Evolutionary conservation across 148 eudicot species (phyloP), one percentile per base, ranked within the genome.

Genomic region (Vaccinium macrocarpon): DNA sequence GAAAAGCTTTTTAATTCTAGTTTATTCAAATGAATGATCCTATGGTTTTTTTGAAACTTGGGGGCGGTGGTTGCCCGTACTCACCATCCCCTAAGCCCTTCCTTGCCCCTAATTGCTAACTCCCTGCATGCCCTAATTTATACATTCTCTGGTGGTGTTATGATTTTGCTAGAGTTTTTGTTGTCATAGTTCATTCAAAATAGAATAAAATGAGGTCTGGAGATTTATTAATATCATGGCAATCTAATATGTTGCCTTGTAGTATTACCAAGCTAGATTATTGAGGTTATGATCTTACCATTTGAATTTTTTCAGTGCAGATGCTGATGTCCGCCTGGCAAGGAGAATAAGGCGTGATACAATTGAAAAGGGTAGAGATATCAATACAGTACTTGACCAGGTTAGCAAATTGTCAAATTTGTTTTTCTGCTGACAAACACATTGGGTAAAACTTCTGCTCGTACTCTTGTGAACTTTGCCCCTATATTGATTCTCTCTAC

Each of bases 321-420:
- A 95, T 92, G 93, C 98, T 91, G 98, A 95, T 91, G 95, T 95
- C 52, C 92, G 98, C 84, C 87, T 95, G 82, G 98, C 98, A 72
- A 93, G 98, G 90, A 92, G 98, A 90, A 92, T 95, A 89, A 91
- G 94, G 79, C 95, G 98, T 70, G 98, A 95, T 87, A 95, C 95
- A 53, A 93, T 77, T 80, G 94, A 95, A 82, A 95, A 93, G 91
- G 86, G 89, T 79, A 94, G 98, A 89, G 94, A 94, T 84, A 95
- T 93, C 78, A 91, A 89, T 29, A 90, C 68, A 82, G 94, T 95
- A 46, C 91, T 95, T 81, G 98, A 95, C 89, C 98, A 95, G 95
- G 98, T 92, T 64, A 82, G 91, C 64, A 66, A 42, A 27, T 8
- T 70, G 21, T 82, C 49, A 27, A 21, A 53, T 53, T 27, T 21